Evolutionary conservation across 345 rosid genomes (phyloP).

Genomic region (Punica granatum): DNA sequence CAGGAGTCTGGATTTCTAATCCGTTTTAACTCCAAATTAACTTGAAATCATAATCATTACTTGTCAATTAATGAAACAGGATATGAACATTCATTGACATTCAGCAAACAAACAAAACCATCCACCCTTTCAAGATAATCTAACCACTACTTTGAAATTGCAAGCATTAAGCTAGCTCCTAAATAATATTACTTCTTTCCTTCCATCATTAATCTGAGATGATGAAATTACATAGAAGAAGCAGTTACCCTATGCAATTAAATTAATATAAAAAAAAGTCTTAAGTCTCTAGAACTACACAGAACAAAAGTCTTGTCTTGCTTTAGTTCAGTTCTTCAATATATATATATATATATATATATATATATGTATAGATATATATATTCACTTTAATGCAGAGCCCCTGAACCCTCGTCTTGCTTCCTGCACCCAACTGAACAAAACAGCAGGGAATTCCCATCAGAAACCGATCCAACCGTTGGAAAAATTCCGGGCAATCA

Average conservation of each 20-base stretch:
- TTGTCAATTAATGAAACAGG: no score
- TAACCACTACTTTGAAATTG: background rate
- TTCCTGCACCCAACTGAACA: slow-evolving; percentile 13
- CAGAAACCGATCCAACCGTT: background rate
- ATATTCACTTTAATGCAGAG: background rate
- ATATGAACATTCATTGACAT: no score
- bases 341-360: no score
- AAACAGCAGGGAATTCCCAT: background rate
- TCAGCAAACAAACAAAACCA: no score
- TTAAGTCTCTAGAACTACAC: background rate
- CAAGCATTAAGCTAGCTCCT: background rate
- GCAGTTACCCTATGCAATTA: background rate
- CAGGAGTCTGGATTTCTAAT: no score
- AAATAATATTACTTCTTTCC: background rate
- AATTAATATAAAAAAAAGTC: background rate
- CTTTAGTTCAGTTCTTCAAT: slow-evolving; percentile 15
- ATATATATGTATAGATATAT: no score
- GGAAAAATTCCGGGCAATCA: background rate
- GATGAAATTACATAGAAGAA: background rate
- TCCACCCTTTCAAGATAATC: background rate
- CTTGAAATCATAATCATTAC: no score
- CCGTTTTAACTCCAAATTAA: no score
- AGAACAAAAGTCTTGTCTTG: slow-evolving; percentile 13
- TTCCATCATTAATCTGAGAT: background rate
- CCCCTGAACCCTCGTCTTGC: background rate